Evolutionary conservation across 2,329 filamentous ascomycete species (phyloP), one percentile per base, ranked within the genome.

Genomic region (Fusarium clavum): DNA sequence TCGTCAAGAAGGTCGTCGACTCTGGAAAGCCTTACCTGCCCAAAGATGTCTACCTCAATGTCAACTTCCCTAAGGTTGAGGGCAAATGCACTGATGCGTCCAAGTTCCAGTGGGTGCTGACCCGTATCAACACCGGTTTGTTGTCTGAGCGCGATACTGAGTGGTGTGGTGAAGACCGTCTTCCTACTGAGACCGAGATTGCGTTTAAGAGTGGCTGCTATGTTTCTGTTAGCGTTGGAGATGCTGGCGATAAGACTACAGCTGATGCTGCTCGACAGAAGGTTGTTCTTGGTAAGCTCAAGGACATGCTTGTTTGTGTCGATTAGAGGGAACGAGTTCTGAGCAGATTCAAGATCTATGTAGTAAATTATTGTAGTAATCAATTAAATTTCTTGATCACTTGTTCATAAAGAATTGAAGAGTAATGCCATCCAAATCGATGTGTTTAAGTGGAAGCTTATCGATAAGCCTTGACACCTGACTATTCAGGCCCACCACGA

Each of bases 1-100:
- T 93, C 8, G 89, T 88, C 10, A 79, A 86, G 53, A 81, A 81
- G 5, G 73, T 93, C 41, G 75, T 91, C 29, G 81, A 78, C 3
- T 83, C 85, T 0, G 89, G 89, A 41, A 82, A 82, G 41, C 91
- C 91, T 0, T 92, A 91, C 74, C 82, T 93, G 6, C 90, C 91
- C 0, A 73, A 81, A 0, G 83, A 85, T 47, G 83, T 87, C 38
- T 92, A 85, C 77, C 83, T 93, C 32, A 93, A 92, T 70, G 89
- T 93, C 72, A 93, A 93, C 79, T 91, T 91, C 73, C 88, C 88
- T 8, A 78, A 82, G 61, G 85, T 87, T 3, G 78, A 80, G 8
- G 82, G 76, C 0, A 76, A 78, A 54, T 92, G 91, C 79, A 83
- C 80, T 14, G 79, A 81, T 24, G 77, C 84, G 0, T 79, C 80